Evolutionary conservation across 2,329 filamentous ascomycete genomes (phyloP).

Genomic region (Neonectria magnoliae): DNA sequence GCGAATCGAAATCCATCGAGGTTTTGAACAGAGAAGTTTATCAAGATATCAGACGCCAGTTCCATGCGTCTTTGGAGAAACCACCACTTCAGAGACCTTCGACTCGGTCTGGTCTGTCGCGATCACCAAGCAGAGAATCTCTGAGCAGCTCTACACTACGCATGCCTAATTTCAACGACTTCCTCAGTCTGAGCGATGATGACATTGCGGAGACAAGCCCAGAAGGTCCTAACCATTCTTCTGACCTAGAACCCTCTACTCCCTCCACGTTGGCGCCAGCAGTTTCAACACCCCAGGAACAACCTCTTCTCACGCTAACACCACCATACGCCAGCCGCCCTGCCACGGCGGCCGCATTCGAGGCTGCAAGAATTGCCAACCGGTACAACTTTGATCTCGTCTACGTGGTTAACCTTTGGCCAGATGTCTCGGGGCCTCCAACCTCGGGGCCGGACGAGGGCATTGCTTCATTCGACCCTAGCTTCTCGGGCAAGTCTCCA

Average conservation of each 20-base stretch:
- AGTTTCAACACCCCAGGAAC: constrained; percentile 36
- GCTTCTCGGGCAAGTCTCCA: constrained; percentile 21
- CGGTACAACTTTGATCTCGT: constrained; percentile 67
- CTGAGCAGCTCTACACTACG: constrained; percentile 52
- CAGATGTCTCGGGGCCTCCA: constrained; percentile 41
- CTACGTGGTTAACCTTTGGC: constrained; percentile 69
- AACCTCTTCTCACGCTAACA: constrained; percentile 54
- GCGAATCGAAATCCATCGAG: constrained; percentile 43
- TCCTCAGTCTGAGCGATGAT: constrained; percentile 64
- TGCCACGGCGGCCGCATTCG: constrained; percentile 61
- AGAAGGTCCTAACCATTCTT: constrained; percentile 27
- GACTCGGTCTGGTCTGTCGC: constrained; percentile 46
- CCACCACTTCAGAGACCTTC: constrained; percentile 36
- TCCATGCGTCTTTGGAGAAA: constrained; percentile 40
- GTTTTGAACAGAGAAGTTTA: constrained; percentile 42
- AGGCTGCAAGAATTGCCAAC: constrained; percentile 64
- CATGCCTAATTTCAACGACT: constrained; percentile 64
- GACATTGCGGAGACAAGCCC: constrained; percentile 62
- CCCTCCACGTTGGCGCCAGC: constrained; percentile 36
- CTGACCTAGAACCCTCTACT: constrained; percentile 20
- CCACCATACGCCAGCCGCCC: constrained; percentile 57
- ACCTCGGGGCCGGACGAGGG: constrained; percentile 24
- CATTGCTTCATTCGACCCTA: constrained; percentile 14
- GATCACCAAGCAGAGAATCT: constrained; percentile 41
- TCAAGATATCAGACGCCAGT: constrained; percentile 40